Evolutionary conservation across 495 filamentous ascomycete genomes (phyloP), one percentile per base, ranked within the genome.

Genomic region (Penicilliopsis zonata): DNA sequence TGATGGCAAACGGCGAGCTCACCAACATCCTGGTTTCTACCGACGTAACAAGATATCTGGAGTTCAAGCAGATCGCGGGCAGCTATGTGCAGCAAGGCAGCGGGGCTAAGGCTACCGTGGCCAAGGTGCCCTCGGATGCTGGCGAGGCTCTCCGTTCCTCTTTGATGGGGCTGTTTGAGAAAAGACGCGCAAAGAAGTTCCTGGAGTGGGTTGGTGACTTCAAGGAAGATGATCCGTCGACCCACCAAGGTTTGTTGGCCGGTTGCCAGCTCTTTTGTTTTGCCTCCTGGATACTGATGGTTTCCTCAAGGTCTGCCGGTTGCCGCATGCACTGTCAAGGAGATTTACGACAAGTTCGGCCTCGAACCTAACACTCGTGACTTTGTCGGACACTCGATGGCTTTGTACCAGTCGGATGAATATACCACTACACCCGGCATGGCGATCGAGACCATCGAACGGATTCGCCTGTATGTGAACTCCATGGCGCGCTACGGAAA

Each of bases 321-420:
- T 32, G 60, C 57, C 43, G 59, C 56, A 15, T 82, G 74, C 64
- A 92, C 85, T 17, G 94, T 95, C 85, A 85, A 79, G 64, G 88
- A 96, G 1, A 85, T 96, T 17, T 99, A 93, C 46, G 86, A 96
- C 61, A 94, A 95, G 52, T 99, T 92, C 49, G 77, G 86, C 32
- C 75, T 99, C 38, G 90, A 99, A 55, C 49, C 78, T n/a, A 72
- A 75, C 35, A 99, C 90, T 38, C 78, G 82, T 24, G 92, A 96
- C 55, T 99, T 99, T 53, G 76, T 94, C 50, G 90, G 90, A 30
- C 90, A 99, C 59, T 86, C 86, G 40, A 99, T 99, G 90, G 90
- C 92, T 34, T 71, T 99, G 23, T 95, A 84, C 70, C 72, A 75
- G 18, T 82, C 80, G 30, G 92, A 99, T 53, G 70, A 74, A 27